A percentile compares a stretch with the other conserved stretches of the same genome.
These are phyloP conservation scores for Polygonum maritimum DNA, from an alignment of 148 eudicot genomes.

Conservation along the genomic window DNA sequence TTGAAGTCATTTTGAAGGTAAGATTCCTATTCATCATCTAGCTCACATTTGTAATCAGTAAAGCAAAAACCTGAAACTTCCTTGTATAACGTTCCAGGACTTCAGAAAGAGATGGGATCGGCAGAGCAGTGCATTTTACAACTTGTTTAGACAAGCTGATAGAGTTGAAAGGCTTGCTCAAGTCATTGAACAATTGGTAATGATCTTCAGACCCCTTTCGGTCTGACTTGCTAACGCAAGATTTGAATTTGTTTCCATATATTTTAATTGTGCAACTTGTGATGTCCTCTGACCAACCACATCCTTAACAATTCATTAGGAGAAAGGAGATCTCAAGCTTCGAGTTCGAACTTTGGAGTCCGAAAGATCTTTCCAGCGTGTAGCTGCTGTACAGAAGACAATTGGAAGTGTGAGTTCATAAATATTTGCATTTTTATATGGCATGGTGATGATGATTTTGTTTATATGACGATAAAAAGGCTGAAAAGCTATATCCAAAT, in stretches of 20 bases:
- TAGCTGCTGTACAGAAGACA: slow-evolving; percentile 90
- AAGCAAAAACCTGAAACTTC: background rate
- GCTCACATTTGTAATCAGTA: background rate
- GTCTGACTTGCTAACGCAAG: background rate
- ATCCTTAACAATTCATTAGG: slow-evolving; percentile 29
- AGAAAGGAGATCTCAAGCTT: slow-evolving; percentile 96
- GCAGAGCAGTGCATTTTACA: slow-evolving; percentile 84
- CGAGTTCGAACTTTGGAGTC: slow-evolving; percentile 93
- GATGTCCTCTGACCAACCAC: background rate
- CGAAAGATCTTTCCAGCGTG: slow-evolving; percentile 94
- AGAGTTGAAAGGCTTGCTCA: slow-evolving; percentile 82
- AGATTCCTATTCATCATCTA: slow-evolving; percentile 4
- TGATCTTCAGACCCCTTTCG: slow-evolving; percentile 3
- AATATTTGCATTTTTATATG: background rate
- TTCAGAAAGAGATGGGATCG: slow-evolving; percentile 87
- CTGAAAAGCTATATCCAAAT: background rate
- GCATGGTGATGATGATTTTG: too few relatives aligned
- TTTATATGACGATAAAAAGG: background rate
- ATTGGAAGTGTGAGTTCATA: slow-evolving; percentile 75
- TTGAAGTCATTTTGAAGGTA: slow-evolving; percentile 84
- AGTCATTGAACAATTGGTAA: slow-evolving; percentile 81
- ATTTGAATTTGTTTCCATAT: background rate
- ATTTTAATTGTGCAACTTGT: background rate
- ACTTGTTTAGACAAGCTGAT: slow-evolving; percentile 92
- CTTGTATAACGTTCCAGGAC: slow-evolving; percentile 45